phyloP scores from a whole-genome alignment of 1,139 yeast species.

The Meyerozyma athensensis region DNA sequence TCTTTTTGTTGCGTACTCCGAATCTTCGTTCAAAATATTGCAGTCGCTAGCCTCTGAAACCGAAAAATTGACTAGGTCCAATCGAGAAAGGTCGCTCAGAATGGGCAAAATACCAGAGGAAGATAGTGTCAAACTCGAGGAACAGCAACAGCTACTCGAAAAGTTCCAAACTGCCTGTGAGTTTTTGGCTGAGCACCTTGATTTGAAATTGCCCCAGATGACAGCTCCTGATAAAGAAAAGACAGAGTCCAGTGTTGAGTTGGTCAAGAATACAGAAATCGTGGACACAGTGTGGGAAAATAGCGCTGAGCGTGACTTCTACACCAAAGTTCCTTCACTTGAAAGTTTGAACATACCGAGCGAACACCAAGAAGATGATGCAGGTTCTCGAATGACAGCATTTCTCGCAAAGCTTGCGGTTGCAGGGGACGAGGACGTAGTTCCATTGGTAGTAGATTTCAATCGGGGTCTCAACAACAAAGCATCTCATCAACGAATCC shows the following conservation, averaged over 20 bases:
- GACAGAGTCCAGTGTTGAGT: slow-evolving; percentile 16
- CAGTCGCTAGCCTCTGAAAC: slow-evolving; percentile 30
- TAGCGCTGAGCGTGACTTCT: slow-evolving; percentile 59
- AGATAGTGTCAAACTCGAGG: slow-evolving; percentile 38
- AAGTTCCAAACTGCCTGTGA: slow-evolving; percentile 43
- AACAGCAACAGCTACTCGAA: slow-evolving; percentile 33
- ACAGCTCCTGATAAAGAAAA: slow-evolving; percentile 17
- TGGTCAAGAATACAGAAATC: slow-evolving; percentile 27
- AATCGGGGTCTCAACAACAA: slow-evolving; percentile 60
- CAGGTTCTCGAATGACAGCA: slow-evolving; percentile 13
- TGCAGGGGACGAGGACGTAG: slow-evolving; percentile 47
- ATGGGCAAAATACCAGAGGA: slow-evolving; percentile 64
- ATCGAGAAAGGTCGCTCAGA: slow-evolving; percentile 54
- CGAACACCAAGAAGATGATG: slow-evolving; percentile 13
- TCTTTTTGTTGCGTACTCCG: slow-evolving; percentile 32
- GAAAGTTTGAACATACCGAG: slow-evolving; percentile 22
- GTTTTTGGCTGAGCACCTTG: slow-evolving; percentile 40
- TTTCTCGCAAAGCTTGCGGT: slow-evolving; percentile 44
- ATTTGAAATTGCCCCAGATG: slow-evolving; percentile 29
- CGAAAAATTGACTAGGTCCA: slow-evolving; percentile 31
- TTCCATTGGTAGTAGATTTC: slow-evolving; percentile 53
- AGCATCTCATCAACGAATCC: slow-evolving; percentile 63
- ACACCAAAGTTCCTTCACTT: slow-evolving; percentile 34
- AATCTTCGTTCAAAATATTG: slow-evolving; percentile 38
- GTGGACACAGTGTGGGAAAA: slow-evolving; percentile 58